A percentile compares a stretch with the other conserved stretches of the same genome.
Evolutionary conservation across 2,329 filamentous ascomycete genomes (phyloP).

Genomic region (Arthrobotrys sphaeroides): DNA sequence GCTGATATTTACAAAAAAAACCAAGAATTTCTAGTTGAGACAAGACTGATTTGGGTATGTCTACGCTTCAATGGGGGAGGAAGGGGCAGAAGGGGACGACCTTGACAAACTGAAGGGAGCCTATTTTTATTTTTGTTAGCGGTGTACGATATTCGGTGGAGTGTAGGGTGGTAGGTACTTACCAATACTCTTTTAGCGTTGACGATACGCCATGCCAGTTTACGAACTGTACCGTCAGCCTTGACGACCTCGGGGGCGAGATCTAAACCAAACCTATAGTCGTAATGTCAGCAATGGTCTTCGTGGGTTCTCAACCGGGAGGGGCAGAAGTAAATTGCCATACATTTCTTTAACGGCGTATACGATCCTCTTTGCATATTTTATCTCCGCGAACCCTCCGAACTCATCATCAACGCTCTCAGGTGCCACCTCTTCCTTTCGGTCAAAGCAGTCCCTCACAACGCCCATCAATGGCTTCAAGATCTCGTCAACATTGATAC

Average conservation of each 20-base stretch:
- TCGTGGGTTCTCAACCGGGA: constrained; percentile 2
- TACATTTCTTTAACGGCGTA: constrained; percentile 95
- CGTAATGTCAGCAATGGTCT: constrained; percentile 47
- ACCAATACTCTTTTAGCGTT: constrained; percentile 96
- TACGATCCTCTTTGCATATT: constrained; percentile 87
- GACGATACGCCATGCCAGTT: constrained; percentile 91
- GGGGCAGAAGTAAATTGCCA: constrained; percentile 56
- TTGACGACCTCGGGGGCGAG: constrained; percentile 91
- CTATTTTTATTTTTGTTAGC: constrained; percentile 5
- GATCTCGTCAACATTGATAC: constrained; percentile 65
- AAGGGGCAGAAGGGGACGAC: constrained; percentile 39
- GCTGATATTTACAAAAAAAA: constrained; percentile 13
- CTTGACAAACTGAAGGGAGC: constrained; percentile 42
- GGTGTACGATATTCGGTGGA: background rate
- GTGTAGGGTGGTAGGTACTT: constrained; percentile 62
- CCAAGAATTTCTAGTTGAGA: background rate
- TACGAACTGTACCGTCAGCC: constrained; percentile 88
- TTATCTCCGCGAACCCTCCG: constrained; percentile 83
- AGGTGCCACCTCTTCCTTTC: constrained; percentile 89
- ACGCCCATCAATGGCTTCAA: constrained; percentile 79
- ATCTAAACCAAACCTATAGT: constrained; percentile 82
- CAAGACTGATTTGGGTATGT: background rate
- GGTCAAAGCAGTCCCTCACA: constrained; percentile 90
- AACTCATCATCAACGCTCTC: constrained; percentile 81
- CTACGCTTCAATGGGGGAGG: constrained; percentile 42